Evolutionary conservation across 2,329 filamentous ascomycete genomes (phyloP).

Genomic region (Allantophomopsis cytisporea): DNA sequence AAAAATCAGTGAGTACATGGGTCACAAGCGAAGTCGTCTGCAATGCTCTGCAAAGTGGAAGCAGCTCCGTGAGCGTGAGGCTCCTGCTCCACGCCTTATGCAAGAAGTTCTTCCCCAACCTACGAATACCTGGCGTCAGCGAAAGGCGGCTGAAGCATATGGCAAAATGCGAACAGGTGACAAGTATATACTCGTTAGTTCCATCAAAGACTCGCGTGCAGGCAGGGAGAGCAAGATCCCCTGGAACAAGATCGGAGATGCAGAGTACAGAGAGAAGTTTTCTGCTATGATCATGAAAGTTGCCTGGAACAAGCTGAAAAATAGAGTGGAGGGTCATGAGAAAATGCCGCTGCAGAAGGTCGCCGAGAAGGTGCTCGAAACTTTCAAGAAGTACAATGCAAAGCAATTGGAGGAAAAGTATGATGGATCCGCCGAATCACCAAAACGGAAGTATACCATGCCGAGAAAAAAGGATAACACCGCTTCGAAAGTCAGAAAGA

Average conservation of each 20-base stretch:
- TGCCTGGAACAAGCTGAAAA: slow-evolving; percentile 14
- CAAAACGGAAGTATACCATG: not conserved
- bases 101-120: slow-evolving; percentile 1
- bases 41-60: slow-evolving; percentile 61
- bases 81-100: slow-evolving; percentile 4
- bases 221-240: slow-evolving; percentile 31
- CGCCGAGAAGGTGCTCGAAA: slow-evolving; percentile 11
- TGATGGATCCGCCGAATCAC: slow-evolving; percentile 1
- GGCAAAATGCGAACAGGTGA: slow-evolving; percentile 27
- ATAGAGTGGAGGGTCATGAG: slow-evolving; percentile 11
- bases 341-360: slow-evolving; percentile 15
- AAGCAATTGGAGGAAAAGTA: slow-evolving; percentile 7
- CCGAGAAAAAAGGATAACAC: not conserved
- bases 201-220: slow-evolving; percentile 27
- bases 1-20: slow-evolving; percentile 47
- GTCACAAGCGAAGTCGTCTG: slow-evolving; percentile 44
- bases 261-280: slow-evolving; percentile 24
- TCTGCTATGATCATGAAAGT: slow-evolving; percentile 12
- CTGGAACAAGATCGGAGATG: slow-evolving; percentile 31
- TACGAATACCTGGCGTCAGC: slow-evolving; percentile 24
- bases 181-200: slow-evolving; percentile 27
- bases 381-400: slow-evolving; percentile 10
- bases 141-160: slow-evolving; percentile 28
- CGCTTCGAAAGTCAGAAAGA: not conserved
- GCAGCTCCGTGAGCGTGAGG: slow-evolving; percentile 21